Evolutionary conservation across 768 basidiomycete genomes (phyloP).

Genomic region (Suillus subluteus): DNA sequence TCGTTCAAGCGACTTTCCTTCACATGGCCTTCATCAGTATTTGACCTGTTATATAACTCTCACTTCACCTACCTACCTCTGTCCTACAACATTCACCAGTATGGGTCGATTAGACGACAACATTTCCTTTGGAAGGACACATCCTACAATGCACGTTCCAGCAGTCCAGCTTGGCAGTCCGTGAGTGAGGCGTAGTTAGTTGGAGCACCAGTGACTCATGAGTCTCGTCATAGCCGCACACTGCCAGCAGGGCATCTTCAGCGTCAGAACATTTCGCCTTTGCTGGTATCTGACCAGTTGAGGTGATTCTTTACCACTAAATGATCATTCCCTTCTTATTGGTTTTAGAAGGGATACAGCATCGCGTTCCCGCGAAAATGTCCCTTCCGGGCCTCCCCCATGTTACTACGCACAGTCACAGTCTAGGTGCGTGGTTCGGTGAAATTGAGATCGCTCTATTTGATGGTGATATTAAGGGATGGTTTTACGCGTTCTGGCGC

Average conservation of each 20-base stretch:
- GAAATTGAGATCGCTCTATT: background rate
- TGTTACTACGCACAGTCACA: background rate
- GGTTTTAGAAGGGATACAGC: background rate
- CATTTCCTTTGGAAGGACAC: background rate
- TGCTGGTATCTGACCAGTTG: background rate
- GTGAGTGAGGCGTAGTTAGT: background rate
- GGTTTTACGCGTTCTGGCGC: background rate
- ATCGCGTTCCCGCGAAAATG: too few relatives aligned
- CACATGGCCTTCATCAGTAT: background rate
- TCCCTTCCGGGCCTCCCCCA: background rate
- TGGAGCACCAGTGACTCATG: background rate
- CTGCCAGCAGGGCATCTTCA: background rate
- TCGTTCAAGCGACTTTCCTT: background rate
- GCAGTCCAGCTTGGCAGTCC: background rate
- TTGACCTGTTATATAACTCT: background rate
- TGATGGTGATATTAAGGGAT: background rate
- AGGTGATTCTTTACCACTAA: background rate
- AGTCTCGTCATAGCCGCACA: background rate
- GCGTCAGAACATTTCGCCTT: background rate
- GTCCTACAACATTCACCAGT: background rate
- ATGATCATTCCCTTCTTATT: background rate
- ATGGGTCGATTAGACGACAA: background rate
- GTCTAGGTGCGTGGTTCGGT: background rate
- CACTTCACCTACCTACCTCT: background rate
- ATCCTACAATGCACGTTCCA: background rate